Percentiles rank a stretch among this genome's conserved stretches.
These are phyloP conservation scores for Phragmites australis DNA, from an alignment of 176 grass and related monocot species.

Conservation along the genomic window DNA sequence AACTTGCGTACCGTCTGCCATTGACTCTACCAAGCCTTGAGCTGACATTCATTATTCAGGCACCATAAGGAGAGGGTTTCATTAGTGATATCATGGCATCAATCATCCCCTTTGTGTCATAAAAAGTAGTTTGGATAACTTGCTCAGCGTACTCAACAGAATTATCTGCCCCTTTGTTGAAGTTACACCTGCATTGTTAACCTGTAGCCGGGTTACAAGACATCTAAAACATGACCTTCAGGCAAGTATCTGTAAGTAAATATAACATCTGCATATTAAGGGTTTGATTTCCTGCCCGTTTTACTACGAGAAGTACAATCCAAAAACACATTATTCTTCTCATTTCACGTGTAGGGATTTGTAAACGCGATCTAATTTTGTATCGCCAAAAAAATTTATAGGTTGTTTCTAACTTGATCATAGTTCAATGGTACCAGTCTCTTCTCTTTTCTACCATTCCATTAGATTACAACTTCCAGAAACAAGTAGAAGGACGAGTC, in stretches of 20 bases:
- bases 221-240: neutral
- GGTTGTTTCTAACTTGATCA: neutral
- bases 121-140: constrained; percentile 84
- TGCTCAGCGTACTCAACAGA: constrained; percentile 75
- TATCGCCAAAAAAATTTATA: neutral
- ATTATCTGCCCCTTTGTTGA: constrained; percentile 79
- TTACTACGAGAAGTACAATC: neutral
- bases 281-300: neutral
- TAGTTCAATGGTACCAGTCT: neutral
- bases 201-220: constrained; percentile 47
- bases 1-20: constrained; percentile 77
- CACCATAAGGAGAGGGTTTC: constrained; percentile 61
- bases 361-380: neutral
- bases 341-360: neutral
- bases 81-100: constrained; percentile 68
- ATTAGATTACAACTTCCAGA: neutral
- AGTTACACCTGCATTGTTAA: constrained; percentile 97
- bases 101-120: constrained; percentile 70
- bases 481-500: neutral
- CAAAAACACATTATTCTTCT: neutral
- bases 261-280: neutral
- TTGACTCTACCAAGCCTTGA: constrained; percentile 84
- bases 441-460: neutral
- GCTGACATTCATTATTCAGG: constrained; percentile 79
- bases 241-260: neutral